Base-by-base conservation (phyloP, 2,329 filamentous ascomycete genomes). In the Aaosphaeria pasadenensis region DNA sequence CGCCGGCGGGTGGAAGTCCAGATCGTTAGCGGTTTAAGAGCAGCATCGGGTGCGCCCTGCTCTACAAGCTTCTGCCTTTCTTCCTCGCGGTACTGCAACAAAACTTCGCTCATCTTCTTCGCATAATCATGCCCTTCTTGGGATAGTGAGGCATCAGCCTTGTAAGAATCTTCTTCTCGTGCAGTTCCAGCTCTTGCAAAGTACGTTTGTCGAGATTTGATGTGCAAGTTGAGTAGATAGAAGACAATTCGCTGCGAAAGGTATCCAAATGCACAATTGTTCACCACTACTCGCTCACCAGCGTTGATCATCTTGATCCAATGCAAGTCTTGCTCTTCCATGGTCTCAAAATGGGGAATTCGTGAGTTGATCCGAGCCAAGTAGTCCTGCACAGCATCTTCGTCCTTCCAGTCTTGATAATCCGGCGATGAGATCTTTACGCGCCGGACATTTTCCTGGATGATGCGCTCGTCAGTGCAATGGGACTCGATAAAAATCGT, bases 221-320 rank as follows among this genome's bases (percentile, higher is more conserved):
- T 96, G 71, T 99, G 94, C 28, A 97, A 78, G 64, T 99, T 99
- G 64, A 96, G 89, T 42, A 99, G 83, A 71, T 97, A 99, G 73
- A 99, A 99, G 47, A 99, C 92, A 57, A 99, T 99, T 51, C 94
- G 85, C 69, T 99, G 91, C 1, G 91, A 95, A 31, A 99, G 81
- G 66, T 99, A 99, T 60, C 91, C 92, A 70, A 99, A 97, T 64
- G 87, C 91, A 67, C 94, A 89, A 58, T 97, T 96, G 75, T 99
- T 99, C 72, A 97, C 92, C 60, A 92, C 87, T 64, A 99, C 87
- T 57, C 90, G 85, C 64, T 92, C 85, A 40, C 94, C 94, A 6
- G 94, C 94, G 59, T 99, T 99, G 68, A 97, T 95, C 92, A 99
- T 96, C 76, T 96, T 96, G 74, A 99, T 92, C 74, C 92, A 99